These are phyloP conservation scores for Daldinia bambusicola DNA, from an alignment of 495 filamentous ascomycete species.

Conservation along the genomic window DNA sequence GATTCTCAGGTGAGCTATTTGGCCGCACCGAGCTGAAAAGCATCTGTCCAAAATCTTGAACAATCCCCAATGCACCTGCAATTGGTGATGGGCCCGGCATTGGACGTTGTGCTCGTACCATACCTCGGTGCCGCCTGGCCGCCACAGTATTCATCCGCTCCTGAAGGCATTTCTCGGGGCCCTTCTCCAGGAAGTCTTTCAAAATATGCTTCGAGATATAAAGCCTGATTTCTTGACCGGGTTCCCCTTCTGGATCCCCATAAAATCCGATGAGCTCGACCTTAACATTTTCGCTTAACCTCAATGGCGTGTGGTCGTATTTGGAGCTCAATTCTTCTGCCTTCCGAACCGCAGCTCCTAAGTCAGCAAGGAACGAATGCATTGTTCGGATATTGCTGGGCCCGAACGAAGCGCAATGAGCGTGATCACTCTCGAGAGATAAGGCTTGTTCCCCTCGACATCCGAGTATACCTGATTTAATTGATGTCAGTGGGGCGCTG, in stretches of 20 bases:
- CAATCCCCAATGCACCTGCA: slow-evolving; percentile 33
- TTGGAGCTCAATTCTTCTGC: slow-evolving; percentile 54
- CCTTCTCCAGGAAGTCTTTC: slow-evolving; percentile 59
- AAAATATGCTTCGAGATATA: slow-evolving; percentile 64
- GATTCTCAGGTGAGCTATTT: slow-evolving; percentile 5
- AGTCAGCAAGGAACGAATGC: slow-evolving; percentile 60
- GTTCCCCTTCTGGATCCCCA: slow-evolving; percentile 61
- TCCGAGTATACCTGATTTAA: slow-evolving; percentile 67
- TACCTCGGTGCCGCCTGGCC: slow-evolving; percentile 17
- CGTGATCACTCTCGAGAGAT: slow-evolving; percentile 67
- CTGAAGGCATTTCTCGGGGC: slow-evolving; percentile 55
- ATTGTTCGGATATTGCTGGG: slow-evolving; percentile 61
- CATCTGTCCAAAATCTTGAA: slow-evolving; percentile 41
- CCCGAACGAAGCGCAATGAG: slow-evolving; percentile 67
- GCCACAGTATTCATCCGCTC: slow-evolving; percentile 54
- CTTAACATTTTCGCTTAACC: slow-evolving; percentile 62
- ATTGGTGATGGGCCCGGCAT: slow-evolving; percentile 27
- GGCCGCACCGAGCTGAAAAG: slow-evolving; percentile 34
- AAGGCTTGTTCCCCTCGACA: slow-evolving; percentile 66
- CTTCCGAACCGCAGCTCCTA: slow-evolving; percentile 56
- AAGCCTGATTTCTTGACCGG: slow-evolving; percentile 58
- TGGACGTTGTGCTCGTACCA: slow-evolving; percentile 19
- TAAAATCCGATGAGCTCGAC: slow-evolving; percentile 72
- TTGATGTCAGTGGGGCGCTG: slow-evolving; percentile 69
- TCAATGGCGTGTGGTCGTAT: slow-evolving; percentile 56